A percentile compares a stretch with the other conserved stretches of the same genome.
Conservation (phyloP, 176 grass and related monocot genomes). For the Triticum aestivum region DNA sequence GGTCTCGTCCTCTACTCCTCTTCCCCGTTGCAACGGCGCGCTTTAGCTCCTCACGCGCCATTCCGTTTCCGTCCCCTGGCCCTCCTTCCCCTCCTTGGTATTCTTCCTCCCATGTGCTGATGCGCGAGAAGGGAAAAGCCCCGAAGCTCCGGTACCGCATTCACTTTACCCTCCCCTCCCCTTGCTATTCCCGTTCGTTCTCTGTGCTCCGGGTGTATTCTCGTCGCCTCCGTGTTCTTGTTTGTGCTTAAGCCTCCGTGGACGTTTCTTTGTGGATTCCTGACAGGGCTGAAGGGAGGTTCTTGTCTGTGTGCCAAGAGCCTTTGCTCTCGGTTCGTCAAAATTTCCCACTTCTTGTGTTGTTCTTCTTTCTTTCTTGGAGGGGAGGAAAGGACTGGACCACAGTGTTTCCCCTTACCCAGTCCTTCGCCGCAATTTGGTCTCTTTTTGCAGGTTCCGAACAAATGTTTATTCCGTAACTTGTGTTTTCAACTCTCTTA, state of each 20-base stretch:
- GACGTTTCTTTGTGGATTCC: not conserved
- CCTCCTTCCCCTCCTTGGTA: not conserved
- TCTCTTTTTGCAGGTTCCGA: not conserved
- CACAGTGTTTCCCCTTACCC: not conserved
- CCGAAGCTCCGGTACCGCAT: not conserved
- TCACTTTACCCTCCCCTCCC: too few species aligned
- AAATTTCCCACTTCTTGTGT: too few species aligned
- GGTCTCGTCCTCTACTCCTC: not conserved
- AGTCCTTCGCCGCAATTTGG: not conserved
- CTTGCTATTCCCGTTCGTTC: too few species aligned
- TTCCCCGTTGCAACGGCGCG: not conserved
- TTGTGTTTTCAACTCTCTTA: not conserved
- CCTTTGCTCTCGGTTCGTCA: not conserved
- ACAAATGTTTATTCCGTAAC: not conserved
- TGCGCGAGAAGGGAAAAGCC: not conserved
- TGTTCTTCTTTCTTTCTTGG: not conserved
- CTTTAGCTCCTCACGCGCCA: not conserved
- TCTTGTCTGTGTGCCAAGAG: not conserved
- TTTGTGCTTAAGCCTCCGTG: not conserved
- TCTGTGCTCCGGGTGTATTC: not conserved
- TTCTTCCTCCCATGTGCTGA: not conserved
- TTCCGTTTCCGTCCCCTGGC: not conserved
- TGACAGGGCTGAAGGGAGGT: not conserved
- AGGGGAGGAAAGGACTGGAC: not conserved
- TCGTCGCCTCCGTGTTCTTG: not conserved